phyloP scores from a whole-genome alignment of 495 filamentous ascomycete genomes.

The Tuber brumale region DNA sequence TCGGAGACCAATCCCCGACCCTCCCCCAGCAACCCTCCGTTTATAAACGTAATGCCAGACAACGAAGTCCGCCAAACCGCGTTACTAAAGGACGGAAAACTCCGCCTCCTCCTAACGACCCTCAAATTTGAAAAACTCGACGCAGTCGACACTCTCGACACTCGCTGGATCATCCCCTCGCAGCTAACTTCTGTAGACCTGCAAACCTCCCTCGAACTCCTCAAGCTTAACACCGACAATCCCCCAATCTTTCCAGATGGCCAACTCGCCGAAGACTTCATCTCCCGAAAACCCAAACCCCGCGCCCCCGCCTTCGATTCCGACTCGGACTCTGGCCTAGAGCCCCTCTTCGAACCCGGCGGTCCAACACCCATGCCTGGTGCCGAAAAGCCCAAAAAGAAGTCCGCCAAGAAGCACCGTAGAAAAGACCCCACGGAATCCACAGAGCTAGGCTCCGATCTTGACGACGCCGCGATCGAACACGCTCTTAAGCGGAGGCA shows the following conservation, averaged over 20 bases:
- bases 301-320: conserved; percentile 50
- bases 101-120: conserved; percentile 77
- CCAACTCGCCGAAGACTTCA: conserved; percentile 62
- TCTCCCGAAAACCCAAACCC: conserved; percentile 60
- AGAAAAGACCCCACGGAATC: conserved; percentile 32
- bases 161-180: conserved; percentile 73
- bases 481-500: conserved; percentile 44
- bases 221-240: conserved; percentile 65
- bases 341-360: conserved; percentile 66
- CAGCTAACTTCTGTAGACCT: conserved; percentile 56
- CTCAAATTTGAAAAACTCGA: conserved; percentile 55
- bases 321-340: conserved; percentile 52
- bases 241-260: conserved; percentile 67
- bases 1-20: conserved; percentile 38
- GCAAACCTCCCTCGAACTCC: conserved; percentile 54
- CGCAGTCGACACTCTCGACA: conserved; percentile 61
- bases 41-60: conserved; percentile 59
- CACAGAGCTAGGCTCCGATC: not conserved
- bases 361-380: conserved; percentile 50
- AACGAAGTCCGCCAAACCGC: conserved; percentile 62
- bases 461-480: conserved; percentile 41
- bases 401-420: conserved; percentile 46
- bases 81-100: conserved; percentile 82
- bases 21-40: conserved; percentile 48
- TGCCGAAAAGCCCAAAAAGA: conserved; percentile 18